Percentiles rank a stretch among this genome's conserved stretches.
phyloP scores from a whole-genome alignment of 192 early-diverging fungal species.

The Coemansia umbellata region DNA sequence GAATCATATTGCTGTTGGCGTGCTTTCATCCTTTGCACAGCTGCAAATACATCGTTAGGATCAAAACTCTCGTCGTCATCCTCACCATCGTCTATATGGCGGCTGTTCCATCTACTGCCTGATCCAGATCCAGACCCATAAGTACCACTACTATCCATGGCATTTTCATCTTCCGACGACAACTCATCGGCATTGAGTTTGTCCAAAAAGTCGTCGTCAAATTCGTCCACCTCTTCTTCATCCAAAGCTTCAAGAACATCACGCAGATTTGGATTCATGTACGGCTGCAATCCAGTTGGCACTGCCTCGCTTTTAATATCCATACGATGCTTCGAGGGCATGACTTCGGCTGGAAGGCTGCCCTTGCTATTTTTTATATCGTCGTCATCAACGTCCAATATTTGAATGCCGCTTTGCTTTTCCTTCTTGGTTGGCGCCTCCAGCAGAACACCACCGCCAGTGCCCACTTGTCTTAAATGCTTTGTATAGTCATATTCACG shows the following conservation, averaged over 20 bases:
- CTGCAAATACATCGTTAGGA: conserved; percentile 43
- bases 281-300: conserved; percentile 61
- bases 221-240: conserved; percentile 76
- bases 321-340: conserved; percentile 72
- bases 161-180: conserved; percentile 59
- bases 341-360: conserved; percentile 65
- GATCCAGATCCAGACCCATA: too few relatives aligned
- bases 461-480: conserved; percentile 84
- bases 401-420: conserved; percentile 52
- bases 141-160: background rate
- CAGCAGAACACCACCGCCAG: conserved; percentile 72
- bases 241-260: conserved; percentile 91
- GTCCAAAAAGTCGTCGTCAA: conserved; percentile 82
- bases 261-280: conserved; percentile 77
- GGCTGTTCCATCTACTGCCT: too few relatives aligned
- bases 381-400: conserved; percentile 15
- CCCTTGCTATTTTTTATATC: conserved; percentile 25
- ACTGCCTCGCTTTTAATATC: conserved; percentile 66
- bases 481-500: conserved; percentile 91
- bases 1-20: conserved; percentile 25
- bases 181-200: conserved; percentile 68
- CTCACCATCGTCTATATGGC: conserved; percentile 44
- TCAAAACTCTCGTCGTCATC: conserved; percentile 42
- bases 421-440: conserved; percentile 54
- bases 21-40: conserved; percentile 47